phyloP scores from a whole-genome alignment of 2,329 filamentous ascomycete genomes.

The Aspergillus luchuensis region DNA sequence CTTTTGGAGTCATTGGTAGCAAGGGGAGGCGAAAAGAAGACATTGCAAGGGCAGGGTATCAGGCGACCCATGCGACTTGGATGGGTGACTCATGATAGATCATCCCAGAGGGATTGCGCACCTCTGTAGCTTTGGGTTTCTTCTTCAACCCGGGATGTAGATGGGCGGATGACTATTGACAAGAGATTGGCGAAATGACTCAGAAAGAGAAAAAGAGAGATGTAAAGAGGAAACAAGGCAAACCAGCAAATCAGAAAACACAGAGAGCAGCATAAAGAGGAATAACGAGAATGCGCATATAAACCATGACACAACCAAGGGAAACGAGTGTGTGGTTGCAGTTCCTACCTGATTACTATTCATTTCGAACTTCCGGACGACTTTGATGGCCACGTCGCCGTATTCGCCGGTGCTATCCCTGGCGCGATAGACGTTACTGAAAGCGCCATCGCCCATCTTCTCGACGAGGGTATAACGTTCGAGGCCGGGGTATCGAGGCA shows the following conservation, averaged over 20 bases:
- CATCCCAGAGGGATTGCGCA: constrained; percentile 58
- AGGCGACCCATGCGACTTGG: not conserved
- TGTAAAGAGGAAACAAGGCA: constrained; percentile 21
- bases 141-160: constrained; percentile 97
- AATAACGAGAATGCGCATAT: constrained; percentile 25
- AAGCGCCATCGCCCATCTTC: constrained; percentile 99
- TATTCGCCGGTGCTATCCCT: constrained; percentile 71
- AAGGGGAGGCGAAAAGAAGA: not conserved
- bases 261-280: constrained; percentile 23
- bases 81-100: not conserved
- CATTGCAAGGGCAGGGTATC: constrained; percentile 15
- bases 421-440: constrained; percentile 97
- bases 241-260: constrained; percentile 26
- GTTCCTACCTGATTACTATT: constrained; percentile 92
- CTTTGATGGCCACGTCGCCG: constrained; percentile 92
- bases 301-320: constrained; percentile 25
- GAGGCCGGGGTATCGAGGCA: constrained; percentile 81
- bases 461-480: constrained; percentile 84
- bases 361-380: constrained; percentile 98
- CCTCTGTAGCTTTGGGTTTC: constrained; percentile 94
- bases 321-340: constrained; percentile 23
- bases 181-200: constrained; percentile 52
- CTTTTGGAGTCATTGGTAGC: not conserved
- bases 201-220: constrained; percentile 27
- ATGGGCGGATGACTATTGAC: constrained; percentile 78